These are phyloP conservation scores for Lagerstroemia speciosa DNA, from an alignment of 345 rosid genomes.

Conservation along the genomic window DNA sequence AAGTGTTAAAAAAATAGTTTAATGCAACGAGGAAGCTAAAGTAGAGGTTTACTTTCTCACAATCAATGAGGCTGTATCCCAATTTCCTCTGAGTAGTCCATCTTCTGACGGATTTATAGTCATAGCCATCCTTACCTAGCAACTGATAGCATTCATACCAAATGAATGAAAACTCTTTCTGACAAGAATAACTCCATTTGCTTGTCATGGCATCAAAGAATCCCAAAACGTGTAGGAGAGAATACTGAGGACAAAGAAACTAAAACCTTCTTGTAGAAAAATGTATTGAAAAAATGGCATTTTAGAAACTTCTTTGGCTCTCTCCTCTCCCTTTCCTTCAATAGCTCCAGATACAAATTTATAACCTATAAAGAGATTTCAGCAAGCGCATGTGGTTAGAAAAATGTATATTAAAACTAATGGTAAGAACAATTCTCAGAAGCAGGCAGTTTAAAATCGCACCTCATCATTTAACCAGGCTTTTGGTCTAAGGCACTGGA, in stretches of 20 bases:
- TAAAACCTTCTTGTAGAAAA: slow-evolving; percentile 87
- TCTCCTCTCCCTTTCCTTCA: slow-evolving; percentile 92
- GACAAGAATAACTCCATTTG: background rate
- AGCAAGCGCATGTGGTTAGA: background rate
- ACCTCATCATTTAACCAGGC: slow-evolving; percentile 99
- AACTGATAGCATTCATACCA: slow-evolving; percentile 41
- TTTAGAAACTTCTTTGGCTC: slow-evolving; percentile 75
- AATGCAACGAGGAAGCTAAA: background rate
- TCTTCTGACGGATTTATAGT: slow-evolving; percentile 73
- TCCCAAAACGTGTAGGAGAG: background rate
- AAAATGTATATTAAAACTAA: background rate
- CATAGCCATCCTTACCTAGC: slow-evolving; percentile 39
- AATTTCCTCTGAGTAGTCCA: slow-evolving; percentile 83
- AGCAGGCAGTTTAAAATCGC: background rate
- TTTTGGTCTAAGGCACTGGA: slow-evolving; percentile 67
- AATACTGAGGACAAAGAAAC: slow-evolving; percentile 3
- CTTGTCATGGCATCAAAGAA: background rate
- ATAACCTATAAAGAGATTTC: slow-evolving; percentile 48
- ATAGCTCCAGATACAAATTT: slow-evolving; percentile 72
- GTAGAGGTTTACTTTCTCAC: slow-evolving; percentile 62
- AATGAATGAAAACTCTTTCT: background rate
- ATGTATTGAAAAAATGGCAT: slow-evolving; percentile 92
- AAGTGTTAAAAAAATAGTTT: background rate
- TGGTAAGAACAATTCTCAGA: background rate
- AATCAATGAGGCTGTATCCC: slow-evolving; percentile 71